phyloP scores from a whole-genome alignment of 2,329 filamentous ascomycete genomes.

The Penicillium vulpinum region DNA sequence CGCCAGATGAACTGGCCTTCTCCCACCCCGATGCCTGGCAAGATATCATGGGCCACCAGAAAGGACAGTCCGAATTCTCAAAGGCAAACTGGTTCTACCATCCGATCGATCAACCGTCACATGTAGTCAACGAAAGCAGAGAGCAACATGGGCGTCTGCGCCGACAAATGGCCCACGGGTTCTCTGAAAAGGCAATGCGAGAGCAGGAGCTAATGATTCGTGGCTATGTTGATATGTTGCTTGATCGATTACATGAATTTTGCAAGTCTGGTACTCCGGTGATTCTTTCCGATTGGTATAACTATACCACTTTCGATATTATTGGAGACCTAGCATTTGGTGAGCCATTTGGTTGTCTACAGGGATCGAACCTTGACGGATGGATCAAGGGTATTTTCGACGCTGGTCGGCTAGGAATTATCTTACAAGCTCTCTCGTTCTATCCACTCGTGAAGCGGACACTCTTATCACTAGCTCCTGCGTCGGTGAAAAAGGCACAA shows the following conservation, averaged over 20 bases:
- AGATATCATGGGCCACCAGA: slow-evolving; percentile 29
- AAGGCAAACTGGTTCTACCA: slow-evolving; percentile 20
- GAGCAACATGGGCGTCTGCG: slow-evolving; percentile 16
- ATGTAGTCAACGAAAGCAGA: slow-evolving; percentile 17
- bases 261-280: slow-evolving; percentile 11
- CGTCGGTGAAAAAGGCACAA: slow-evolving; percentile 11
- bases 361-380: slow-evolving; percentile 13
- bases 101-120: slow-evolving; percentile 10
- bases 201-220: slow-evolving; percentile 26
- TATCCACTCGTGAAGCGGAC: slow-evolving; percentile 14
- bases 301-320: slow-evolving; percentile 38
- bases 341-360: slow-evolving; percentile 13
- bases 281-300: slow-evolving; percentile 31
- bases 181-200: slow-evolving; percentile 27
- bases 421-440: slow-evolving; percentile 18
- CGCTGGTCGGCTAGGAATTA: slow-evolving; percentile 7
- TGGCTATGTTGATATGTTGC: slow-evolving; percentile 21
- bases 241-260: slow-evolving; percentile 15
- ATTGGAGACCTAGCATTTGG: slow-evolving; percentile 31
- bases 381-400: slow-evolving; percentile 40
- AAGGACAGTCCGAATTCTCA: slow-evolving; percentile 10
- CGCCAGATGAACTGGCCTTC: slow-evolving; percentile 24
- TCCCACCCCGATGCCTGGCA: slow-evolving; percentile 27
- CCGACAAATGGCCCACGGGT: slow-evolving; percentile 25
- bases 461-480: slow-evolving; percentile 12